Evolutionary conservation across 768 basidiomycete species (phyloP).

Genomic region (Boletus pseudo-olivaceus): DNA sequence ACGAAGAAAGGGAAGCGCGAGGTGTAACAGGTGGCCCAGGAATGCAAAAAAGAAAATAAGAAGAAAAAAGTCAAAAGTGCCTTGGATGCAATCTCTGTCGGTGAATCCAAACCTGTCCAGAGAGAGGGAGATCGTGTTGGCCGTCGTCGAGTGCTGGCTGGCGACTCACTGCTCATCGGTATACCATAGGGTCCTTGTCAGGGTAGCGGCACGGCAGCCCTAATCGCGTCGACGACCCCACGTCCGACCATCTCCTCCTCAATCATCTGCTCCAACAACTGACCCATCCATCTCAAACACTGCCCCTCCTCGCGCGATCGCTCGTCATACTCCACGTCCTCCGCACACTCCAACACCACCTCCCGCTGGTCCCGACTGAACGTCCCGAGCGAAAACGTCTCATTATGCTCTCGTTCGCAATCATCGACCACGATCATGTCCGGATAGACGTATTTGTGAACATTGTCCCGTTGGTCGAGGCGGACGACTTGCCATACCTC

Average conservation of each 20-base stretch:
- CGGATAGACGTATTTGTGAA: conserved; percentile 24
- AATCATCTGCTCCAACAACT: conserved; percentile 17
- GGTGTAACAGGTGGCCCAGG: background rate
- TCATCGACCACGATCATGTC: conserved; percentile 26
- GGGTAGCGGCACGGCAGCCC: conserved; percentile 9
- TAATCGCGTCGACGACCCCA: conserved; percentile 9
- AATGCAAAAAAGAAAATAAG: background rate
- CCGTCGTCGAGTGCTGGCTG: background rate
- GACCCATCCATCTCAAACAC: conserved; percentile 17
- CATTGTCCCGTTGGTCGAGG: conserved; percentile 11
- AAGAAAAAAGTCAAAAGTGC: background rate
- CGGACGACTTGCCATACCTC: conserved; percentile 30
- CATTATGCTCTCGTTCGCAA: conserved; percentile 4
- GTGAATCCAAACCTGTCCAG: background rate
- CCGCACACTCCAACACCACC: conserved; percentile 23
- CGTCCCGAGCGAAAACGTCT: conserved; percentile 15
- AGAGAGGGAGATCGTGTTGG: background rate
- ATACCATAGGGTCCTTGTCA: background rate
- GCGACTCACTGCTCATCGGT: conserved; percentile 1
- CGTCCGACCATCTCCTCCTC: conserved; percentile 11
- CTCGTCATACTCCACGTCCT: conserved; percentile 21
- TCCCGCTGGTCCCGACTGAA: conserved; percentile 27
- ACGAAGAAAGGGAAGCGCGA: background rate
- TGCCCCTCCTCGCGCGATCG: conserved; percentile 2
- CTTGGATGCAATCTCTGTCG: background rate